Conservation (phyloP, 1,284 basidiomycete species). For the Papiliotrema terrestris region DNA sequence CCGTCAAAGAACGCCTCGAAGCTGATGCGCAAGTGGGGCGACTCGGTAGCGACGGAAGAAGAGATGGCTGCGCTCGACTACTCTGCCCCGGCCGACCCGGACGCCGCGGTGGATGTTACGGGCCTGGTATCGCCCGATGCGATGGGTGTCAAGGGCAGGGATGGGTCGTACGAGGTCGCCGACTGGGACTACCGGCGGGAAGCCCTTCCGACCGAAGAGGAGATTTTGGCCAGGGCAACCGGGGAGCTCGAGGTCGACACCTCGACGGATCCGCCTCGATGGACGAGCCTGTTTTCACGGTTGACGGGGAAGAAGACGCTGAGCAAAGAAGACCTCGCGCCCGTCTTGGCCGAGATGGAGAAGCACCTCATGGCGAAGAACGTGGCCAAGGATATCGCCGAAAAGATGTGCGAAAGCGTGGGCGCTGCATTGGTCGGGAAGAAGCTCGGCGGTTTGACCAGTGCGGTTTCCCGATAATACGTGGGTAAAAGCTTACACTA, state of each 20-base stretch:
- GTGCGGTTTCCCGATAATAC: constrained; percentile 53
- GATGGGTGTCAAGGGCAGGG: constrained; percentile 62
- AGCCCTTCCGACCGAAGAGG: constrained; percentile 43
- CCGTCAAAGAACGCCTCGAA: constrained; percentile 58
- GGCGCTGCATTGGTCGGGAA: constrained; percentile 84
- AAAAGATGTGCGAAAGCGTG: constrained; percentile 90
- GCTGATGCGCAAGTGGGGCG: constrained; percentile 86
- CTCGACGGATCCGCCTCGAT: constrained; percentile 9
- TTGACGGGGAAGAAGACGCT: constrained; percentile 77
- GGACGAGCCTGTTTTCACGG: constrained; percentile 67
- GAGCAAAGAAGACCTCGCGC: constrained; percentile 76
- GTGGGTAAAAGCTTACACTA: constrained; percentile 36
- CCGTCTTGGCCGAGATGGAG: constrained; percentile 90
- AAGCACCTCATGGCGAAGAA: constrained; percentile 98
- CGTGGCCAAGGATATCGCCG: constrained; percentile 91
- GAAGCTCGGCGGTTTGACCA: constrained; percentile 80
- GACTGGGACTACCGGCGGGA: constrained; percentile 70
- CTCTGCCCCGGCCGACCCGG: constrained; percentile 46
- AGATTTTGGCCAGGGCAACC: constrained; percentile 37
- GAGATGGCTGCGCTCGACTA: constrained; percentile 92
- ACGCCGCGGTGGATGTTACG: constrained; percentile 44
- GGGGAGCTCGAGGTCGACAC: constrained; percentile 32
- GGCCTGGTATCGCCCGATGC: constrained; percentile 46
- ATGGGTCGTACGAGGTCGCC: constrained; percentile 89
- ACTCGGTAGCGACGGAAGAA: constrained; percentile 67